Conservation (phyloP, 1,284 basidiomycete species). For the Neolentinus lepideus region DNA sequence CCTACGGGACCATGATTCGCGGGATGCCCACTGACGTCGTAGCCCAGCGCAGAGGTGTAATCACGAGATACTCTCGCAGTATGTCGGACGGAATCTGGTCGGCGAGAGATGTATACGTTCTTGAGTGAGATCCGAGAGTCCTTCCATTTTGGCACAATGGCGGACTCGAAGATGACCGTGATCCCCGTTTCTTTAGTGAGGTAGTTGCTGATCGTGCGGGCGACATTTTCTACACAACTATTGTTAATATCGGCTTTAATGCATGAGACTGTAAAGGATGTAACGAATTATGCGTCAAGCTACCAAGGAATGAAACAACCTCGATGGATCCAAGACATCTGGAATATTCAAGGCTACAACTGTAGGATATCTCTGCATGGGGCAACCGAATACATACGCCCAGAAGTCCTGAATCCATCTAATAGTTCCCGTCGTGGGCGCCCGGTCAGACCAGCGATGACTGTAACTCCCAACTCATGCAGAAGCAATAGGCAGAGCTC, state of each 20-base stretch:
- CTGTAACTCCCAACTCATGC: too few species aligned
- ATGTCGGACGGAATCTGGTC: slow-evolving; percentile 37
- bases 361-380: too few species aligned
- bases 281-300: too few species aligned
- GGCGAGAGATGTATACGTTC: slow-evolving; percentile 90
- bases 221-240: slow-evolving; percentile 66
- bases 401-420: too few species aligned
- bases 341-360: too few species aligned
- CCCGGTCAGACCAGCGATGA: too few species aligned
- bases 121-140: slow-evolving; percentile 94
- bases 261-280: too few species aligned
- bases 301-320: too few species aligned
- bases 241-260: not conserved
- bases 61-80: slow-evolving; percentile 10
- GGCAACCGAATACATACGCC: too few species aligned
- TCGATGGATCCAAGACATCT: too few species aligned
- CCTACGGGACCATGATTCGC: slow-evolving; percentile 50
- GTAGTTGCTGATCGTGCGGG: slow-evolving; percentile 87
- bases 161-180: slow-evolving; percentile 94
- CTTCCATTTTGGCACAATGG: slow-evolving; percentile 97
- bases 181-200: slow-evolving; percentile 91
- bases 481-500: slow-evolving; percentile 1
- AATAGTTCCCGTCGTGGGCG: too few species aligned
- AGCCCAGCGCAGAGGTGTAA: slow-evolving; percentile 56
- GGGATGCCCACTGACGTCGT: slow-evolving; percentile 71